Evolutionary conservation across 2,329 filamentous ascomycete genomes (phyloP), one percentile per base, ranked within the genome.

Genomic region (Calonectria pseudoturangicola): DNA sequence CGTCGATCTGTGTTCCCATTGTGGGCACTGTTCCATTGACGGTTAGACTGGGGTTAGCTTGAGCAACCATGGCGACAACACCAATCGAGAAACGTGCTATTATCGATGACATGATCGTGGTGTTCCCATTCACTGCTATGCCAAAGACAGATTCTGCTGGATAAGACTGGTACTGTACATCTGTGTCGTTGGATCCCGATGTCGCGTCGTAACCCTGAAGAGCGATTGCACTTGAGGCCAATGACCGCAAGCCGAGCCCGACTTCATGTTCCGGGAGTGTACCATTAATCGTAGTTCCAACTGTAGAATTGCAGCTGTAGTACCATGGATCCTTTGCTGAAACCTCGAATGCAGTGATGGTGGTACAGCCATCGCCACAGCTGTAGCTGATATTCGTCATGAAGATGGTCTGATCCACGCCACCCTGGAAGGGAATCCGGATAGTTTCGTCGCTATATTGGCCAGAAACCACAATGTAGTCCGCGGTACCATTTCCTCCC

Each of bases 1-100:
- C 54, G 27, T 60, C 54, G 10, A 60, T 60, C 15, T 60, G 54
- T 18, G 54, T 60, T 60, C 54, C 54, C 54, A 60, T 41, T 7
- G 54, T 60, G 13, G 54, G 54, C 8, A 41, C 33, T 7, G 33
- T 41, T 36, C 54, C 54, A 15, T 27, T 60, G 54, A 60, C 54
- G 7, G n/a, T 39, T 15, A 60, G 13, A 18, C 18, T 15, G 12
- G 54, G 54, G 33, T 60, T 60, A 15, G 54, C n/a, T 16, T 41
- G 33, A 2, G 54, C 54, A 41, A 41, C 39, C 3, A 60, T 25
- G 8, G 54, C 36, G 39, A 60, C 15, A 15, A 60, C 54, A 12
- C 54, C 54, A 18, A 60, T 60, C 8, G 54, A 13, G 25, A 60
- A 60, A 13, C 54, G 54, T 5, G 54, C 16, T 10, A 60, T 60